A percentile compares a stretch with the other conserved stretches of the same genome.
Conservation (phyloP, 2,329 filamentous ascomycete genomes). For the Allantophomopsis cytisporea region DNA sequence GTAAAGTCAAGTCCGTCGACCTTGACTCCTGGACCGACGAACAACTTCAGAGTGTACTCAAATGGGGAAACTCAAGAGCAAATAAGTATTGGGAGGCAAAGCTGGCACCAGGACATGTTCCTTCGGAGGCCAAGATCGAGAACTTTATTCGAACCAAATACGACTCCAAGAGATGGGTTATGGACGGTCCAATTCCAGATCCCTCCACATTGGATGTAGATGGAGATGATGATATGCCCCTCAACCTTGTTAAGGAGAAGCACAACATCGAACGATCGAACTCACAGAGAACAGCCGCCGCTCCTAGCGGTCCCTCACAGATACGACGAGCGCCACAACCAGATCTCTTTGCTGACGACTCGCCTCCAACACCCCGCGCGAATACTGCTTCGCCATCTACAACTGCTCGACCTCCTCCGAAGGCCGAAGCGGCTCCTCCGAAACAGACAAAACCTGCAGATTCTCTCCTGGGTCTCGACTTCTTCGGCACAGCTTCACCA, state of each 20-base stretch:
- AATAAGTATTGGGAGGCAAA: conserved; percentile 99
- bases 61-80: conserved; percentile 90
- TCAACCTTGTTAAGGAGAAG: conserved; percentile 52
- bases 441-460: conserved; percentile 61
- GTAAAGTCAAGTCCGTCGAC: conserved; percentile 94
- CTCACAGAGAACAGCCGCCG: conserved; percentile 15
- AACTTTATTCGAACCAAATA: conserved; percentile 99
- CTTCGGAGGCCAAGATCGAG: conserved; percentile 96
- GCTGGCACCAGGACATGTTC: conserved; percentile 77
- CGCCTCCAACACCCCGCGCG: conserved; percentile 51
- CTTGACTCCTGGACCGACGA: conserved; percentile 98
- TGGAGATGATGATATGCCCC: conserved; percentile 69
- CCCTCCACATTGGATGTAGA: conserved; percentile 75
- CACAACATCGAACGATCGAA: conserved; percentile 42
- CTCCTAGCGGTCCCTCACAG: conserved; percentile 15
- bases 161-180: conserved; percentile 97
- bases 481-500: conserved; percentile 62
- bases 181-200: conserved; percentile 91
- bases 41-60: conserved; percentile 83
- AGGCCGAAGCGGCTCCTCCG: conserved; percentile 51
- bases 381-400: conserved; percentile 54
- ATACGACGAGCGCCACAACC: conserved; percentile 36
- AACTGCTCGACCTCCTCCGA: conserved; percentile 36
- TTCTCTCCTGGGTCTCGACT: conserved; percentile 84
- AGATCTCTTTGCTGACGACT: conserved; percentile 71